These are phyloP conservation scores for Nakazawaea anatomiae DNA, from an alignment of 805 yeast genomes.

Conservation along the genomic window DNA sequence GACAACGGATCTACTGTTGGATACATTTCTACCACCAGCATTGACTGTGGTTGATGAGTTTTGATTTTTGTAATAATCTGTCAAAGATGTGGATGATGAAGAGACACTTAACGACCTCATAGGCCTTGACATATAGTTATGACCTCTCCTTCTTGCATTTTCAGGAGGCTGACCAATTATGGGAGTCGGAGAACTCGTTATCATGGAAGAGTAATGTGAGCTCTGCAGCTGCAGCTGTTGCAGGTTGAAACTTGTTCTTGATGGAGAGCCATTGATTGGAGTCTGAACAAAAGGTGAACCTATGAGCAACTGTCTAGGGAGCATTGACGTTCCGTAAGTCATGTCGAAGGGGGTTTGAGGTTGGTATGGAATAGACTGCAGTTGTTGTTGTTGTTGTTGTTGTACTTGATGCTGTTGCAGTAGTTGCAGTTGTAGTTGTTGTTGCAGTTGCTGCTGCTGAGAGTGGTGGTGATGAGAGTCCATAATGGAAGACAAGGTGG, in stretches of 20 bases:
- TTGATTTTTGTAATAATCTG: constrained; percentile 4
- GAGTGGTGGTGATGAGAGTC: background rate
- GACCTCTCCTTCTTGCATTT: constrained; percentile 4
- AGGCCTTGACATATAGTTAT: constrained; percentile 4
- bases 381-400: background rate
- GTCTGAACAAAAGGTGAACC: constrained; percentile 55
- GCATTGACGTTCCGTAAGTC: constrained; percentile 52
- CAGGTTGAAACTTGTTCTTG: constrained; percentile 2
- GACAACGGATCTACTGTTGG: constrained; percentile 21
- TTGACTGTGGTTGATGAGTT: background rate
- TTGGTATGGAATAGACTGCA: constrained; percentile 2
- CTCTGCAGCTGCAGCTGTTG: background rate
- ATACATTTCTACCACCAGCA: constrained; percentile 7
- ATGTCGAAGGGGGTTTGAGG: constrained; percentile 56
- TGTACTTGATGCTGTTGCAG: background rate
- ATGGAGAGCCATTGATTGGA: constrained; percentile 19
- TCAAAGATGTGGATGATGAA: constrained; percentile 12
- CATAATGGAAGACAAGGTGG: background rate
- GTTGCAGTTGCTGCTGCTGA: background rate
- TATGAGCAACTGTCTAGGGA: constrained; percentile 56
- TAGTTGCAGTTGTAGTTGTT: background rate
- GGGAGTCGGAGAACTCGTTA: constrained; percentile 9
- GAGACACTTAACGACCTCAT: constrained; percentile 13
- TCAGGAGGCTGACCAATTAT: constrained; percentile 11
- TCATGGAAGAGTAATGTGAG: constrained; percentile 3